A percentile compares a stretch with the other conserved stretches of the same genome.
These are phyloP conservation scores for Venturia oleaginea DNA, from an alignment of 2,329 filamentous ascomycete genomes.

Conservation along the genomic window DNA sequence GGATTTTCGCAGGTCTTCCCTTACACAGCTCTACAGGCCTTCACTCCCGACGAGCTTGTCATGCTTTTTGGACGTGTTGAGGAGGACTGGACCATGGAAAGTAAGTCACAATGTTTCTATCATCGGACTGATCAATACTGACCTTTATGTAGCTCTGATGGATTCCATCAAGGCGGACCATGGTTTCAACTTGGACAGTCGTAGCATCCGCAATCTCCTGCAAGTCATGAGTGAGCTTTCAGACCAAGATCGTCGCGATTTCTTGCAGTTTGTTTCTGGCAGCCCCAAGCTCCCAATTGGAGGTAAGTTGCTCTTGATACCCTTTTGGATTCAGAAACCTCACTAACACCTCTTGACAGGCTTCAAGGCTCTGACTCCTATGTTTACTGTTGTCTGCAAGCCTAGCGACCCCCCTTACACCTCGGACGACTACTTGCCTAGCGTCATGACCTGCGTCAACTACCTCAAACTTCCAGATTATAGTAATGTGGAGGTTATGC, in stretches of 20 bases:
- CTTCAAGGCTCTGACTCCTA: conserved; percentile 92
- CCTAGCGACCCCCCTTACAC: conserved; percentile 91
- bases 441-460: conserved; percentile 99
- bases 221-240: conserved; percentile 89
- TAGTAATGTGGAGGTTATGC: conserved; percentile 66
- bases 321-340: background rate
- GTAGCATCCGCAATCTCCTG: conserved; percentile 84
- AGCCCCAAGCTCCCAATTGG: conserved; percentile 97
- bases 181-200: conserved; percentile 97
- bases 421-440: conserved; percentile 96
- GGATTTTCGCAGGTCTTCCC: conserved; percentile 97
- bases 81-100: conserved; percentile 96
- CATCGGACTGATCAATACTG: conserved; percentile 41
- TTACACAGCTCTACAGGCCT: conserved; percentile 82
- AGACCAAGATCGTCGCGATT: conserved; percentile 70
- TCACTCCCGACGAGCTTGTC: conserved; percentile 90
- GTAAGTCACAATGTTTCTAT: conserved; percentile 37
- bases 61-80: conserved; percentile 88
- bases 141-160: conserved; percentile 49
- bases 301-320: conserved; percentile 49
- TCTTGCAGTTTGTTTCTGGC: conserved; percentile 94
- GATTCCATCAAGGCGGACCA: conserved; percentile 98
- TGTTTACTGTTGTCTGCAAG: conserved; percentile 99
- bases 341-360: conserved; percentile 42
- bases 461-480: conserved; percentile 98